Base-by-base conservation (phyloP, 1,284 basidiomycete genomes). In the Pseudozyma thailandica region DNA sequence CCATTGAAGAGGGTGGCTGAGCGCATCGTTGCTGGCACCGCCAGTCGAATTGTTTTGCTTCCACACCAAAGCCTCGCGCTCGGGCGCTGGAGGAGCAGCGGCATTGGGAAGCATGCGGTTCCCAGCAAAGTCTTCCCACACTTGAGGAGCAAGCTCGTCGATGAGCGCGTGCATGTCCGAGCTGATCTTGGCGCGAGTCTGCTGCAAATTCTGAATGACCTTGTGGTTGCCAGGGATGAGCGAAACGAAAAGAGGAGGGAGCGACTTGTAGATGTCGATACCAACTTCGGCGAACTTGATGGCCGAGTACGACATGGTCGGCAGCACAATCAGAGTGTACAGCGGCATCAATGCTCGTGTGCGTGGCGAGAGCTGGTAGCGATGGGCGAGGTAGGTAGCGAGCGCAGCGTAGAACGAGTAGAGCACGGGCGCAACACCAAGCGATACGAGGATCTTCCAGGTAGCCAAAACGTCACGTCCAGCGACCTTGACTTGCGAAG, bases 261-360 rank as follows among this genome's bases (percentile, higher is more conserved):
- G 86, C 25, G 94, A 96, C 93, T 98, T 99, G 72, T 96, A 87
- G 31, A 99, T 94, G 81, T 99, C 96, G 89, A 98, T 91, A 33
- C 96, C 96, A 18, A 95, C 96, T 84, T 99, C 96, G 44, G 95
- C 95, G 81, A 98, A 98, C 84, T 98, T 98, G 68, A 99, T 88
- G 10, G 95, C 92, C 8, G 93, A 93, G 82, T 92, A 94, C 49
- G 92, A 94, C 85, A 98, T 91, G 79, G 91, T 88, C 7, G 96
- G 96, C 37, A 98, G 84, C 2, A 89, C 86, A 18, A 88, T 85
- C 63, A 93, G 86, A 55, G 93, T 89, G 35, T 92, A 84, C 72
- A 95, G 86, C 0, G 96, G 95, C 8, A 92, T 91, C 84, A 88
- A 89, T 41, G 93, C 84, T 64, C 87, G 87, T 86, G 90, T 91